Evolutionary conservation across 768 basidiomycete genomes (phyloP).

Genomic region (Tricholomella constricta): DNA sequence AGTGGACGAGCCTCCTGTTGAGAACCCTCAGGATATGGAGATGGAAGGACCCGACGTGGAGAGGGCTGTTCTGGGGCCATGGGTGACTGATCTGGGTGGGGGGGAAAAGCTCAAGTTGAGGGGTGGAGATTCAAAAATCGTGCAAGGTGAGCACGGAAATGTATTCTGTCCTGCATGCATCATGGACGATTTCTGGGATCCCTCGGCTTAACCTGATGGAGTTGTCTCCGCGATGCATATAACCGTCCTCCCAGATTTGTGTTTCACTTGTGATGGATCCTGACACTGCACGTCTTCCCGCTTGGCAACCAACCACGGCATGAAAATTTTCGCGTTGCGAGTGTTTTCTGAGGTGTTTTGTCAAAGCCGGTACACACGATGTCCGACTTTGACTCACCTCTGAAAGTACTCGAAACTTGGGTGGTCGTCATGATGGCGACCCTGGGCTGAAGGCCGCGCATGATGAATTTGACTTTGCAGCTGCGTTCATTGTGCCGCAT

Average conservation of each 20-base stretch:
- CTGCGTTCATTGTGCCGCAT: slow-evolving; percentile 1
- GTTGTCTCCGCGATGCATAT: background rate
- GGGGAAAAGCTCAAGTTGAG: slow-evolving; percentile 22
- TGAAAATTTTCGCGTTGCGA: slow-evolving; percentile 6
- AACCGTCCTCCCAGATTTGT: background rate
- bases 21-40: slow-evolving; percentile 42
- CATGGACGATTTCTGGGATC: background rate
- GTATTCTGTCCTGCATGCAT: slow-evolving; percentile 1
- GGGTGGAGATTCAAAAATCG: slow-evolving; percentile 29
- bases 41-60: slow-evolving; percentile 39
- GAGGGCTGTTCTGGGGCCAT: slow-evolving; percentile 33
- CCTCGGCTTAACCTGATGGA: slow-evolving; percentile 12
- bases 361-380: slow-evolving; percentile 12
- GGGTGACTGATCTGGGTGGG: slow-evolving; percentile 41
- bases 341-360: slow-evolving; percentile 13
- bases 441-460: background rate
- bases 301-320: slow-evolving; percentile 7
- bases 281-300: background rate
- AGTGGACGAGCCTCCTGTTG: slow-evolving; percentile 39
- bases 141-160: slow-evolving; percentile 33
- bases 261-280: background rate
- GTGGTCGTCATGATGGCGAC: slow-evolving; percentile 8
- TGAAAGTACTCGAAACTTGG: slow-evolving; percentile 6
- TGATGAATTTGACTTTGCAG: background rate
- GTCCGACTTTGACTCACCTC: slow-evolving; percentile 9